phyloP scores from a whole-genome alignment of 2,329 filamentous ascomycete species.

The Claviceps pusilla region DNA sequence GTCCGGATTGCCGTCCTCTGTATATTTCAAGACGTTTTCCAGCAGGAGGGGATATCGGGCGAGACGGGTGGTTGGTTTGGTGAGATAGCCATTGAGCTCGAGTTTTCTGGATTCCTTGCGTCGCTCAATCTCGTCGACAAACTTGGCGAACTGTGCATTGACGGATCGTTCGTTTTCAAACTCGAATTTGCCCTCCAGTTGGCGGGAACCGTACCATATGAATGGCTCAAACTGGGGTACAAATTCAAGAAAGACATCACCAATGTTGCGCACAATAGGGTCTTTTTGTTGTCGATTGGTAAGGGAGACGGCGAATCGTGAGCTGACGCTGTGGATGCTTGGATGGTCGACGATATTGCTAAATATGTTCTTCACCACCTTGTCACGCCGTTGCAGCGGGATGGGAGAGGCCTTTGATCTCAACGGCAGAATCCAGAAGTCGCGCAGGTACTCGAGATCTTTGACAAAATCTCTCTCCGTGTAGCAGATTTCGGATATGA shows the following conservation, averaged over 20 bases:
- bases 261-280: slow-evolving; percentile 75
- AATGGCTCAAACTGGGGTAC: slow-evolving; percentile 90
- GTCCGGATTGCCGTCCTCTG: slow-evolving; percentile 75
- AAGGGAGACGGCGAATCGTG: slow-evolving; percentile 70
- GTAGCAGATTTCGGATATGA: slow-evolving; percentile 97
- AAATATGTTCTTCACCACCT: slow-evolving; percentile 87
- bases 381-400: slow-evolving; percentile 71
- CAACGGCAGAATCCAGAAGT: slow-evolving; percentile 96
- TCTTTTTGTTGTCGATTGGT: slow-evolving; percentile 82
- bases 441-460: slow-evolving; percentile 88
- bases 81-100: slow-evolving; percentile 92
- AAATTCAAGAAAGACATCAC: slow-evolving; percentile 86
- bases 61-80: slow-evolving; percentile 89
- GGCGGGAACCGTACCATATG: slow-evolving; percentile 88
- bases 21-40: slow-evolving; percentile 84
- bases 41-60: slow-evolving; percentile 85
- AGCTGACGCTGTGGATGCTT: slow-evolving; percentile 78
- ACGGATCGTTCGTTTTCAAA: slow-evolving; percentile 89
- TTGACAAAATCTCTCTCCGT: slow-evolving; percentile 98
- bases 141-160: slow-evolving; percentile 73
- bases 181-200: slow-evolving; percentile 92
- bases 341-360: slow-evolving; percentile 79
- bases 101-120: slow-evolving; percentile 93
- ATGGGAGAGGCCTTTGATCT: slow-evolving; percentile 74
- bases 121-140: slow-evolving; percentile 91